These are phyloP conservation scores for Somion occarium DNA, from an alignment of 1,284 basidiomycete species.

Conservation along the genomic window DNA sequence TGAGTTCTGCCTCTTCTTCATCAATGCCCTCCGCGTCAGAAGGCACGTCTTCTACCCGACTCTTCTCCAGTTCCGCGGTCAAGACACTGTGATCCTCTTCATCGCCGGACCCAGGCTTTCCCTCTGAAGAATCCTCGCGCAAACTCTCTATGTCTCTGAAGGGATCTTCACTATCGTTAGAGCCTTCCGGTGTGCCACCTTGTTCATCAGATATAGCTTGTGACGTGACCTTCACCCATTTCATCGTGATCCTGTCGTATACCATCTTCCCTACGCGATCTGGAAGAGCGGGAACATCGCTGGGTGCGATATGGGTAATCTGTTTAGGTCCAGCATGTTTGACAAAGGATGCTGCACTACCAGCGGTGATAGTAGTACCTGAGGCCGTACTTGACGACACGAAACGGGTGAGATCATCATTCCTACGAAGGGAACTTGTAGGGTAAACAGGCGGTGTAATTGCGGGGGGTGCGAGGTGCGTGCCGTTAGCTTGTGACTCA, in stretches of 20 bases:
- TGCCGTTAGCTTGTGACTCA: neutral
- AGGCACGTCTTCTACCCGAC: constrained; percentile 41
- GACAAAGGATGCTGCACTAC: constrained; percentile 73
- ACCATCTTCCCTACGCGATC: constrained; percentile 84
- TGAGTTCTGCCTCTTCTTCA: constrained; percentile 60
- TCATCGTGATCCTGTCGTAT: constrained; percentile 75
- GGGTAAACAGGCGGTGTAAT: constrained; percentile 38
- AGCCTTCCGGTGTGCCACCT: constrained; percentile 32
- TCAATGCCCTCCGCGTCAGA: constrained; percentile 49
- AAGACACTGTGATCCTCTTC: constrained; percentile 27
- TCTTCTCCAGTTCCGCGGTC: constrained; percentile 35
- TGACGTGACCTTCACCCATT: constrained; percentile 71
- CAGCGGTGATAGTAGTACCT: constrained; percentile 66
- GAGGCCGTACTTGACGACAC: constrained; percentile 80
- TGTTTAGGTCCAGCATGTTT: constrained; percentile 79
- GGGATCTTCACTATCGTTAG: constrained; percentile 72
- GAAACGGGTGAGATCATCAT: constrained; percentile 79
- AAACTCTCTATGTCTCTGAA: constrained; percentile 86
- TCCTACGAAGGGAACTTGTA: constrained; percentile 46
- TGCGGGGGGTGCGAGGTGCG: constrained; percentile 19
- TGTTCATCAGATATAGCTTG: constrained; percentile 29
- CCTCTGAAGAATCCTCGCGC: constrained; percentile 39
- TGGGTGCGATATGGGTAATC: constrained; percentile 74
- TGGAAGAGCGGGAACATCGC: constrained; percentile 70
- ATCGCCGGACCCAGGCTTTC: neutral